Evolutionary conservation across 2,329 filamentous ascomycete genomes (phyloP).

Genomic region (Venturia asperata): DNA sequence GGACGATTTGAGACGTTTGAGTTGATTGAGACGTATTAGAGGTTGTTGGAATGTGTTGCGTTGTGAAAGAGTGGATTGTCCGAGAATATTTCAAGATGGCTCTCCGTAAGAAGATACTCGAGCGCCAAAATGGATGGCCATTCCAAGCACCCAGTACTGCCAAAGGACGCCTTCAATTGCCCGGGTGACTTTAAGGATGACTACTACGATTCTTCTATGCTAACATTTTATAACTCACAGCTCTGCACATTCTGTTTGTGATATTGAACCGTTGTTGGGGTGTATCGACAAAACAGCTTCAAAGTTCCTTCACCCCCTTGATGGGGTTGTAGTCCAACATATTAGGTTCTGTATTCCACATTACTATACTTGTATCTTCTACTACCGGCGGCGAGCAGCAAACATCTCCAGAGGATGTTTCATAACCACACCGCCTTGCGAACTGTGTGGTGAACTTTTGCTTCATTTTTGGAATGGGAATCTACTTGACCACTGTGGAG

Average conservation of each 20-base stretch:
- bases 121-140: neutral
- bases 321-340: too few species aligned
- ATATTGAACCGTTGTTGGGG: neutral
- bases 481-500: neutral
- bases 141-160: neutral
- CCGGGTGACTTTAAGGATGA: neutral
- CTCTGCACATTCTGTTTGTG: neutral
- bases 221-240: neutral
- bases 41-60: neutral
- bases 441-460: neutral
- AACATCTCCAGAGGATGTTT: neutral
- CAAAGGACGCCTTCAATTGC: neutral
- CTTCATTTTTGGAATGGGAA: neutral
- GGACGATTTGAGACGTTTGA: neutral
- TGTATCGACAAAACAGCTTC: neutral
- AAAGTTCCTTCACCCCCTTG: neutral
- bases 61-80: neutral
- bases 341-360: too few species aligned
- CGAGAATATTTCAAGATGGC: neutral
- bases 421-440: neutral
- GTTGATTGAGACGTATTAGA: neutral
- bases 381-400: neutral
- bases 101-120: neutral
- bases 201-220: neutral
- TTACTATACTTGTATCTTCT: neutral